phyloP scores from a whole-genome alignment of 371 early-diverging fungal species.

The Mortierella sp. region DNA sequence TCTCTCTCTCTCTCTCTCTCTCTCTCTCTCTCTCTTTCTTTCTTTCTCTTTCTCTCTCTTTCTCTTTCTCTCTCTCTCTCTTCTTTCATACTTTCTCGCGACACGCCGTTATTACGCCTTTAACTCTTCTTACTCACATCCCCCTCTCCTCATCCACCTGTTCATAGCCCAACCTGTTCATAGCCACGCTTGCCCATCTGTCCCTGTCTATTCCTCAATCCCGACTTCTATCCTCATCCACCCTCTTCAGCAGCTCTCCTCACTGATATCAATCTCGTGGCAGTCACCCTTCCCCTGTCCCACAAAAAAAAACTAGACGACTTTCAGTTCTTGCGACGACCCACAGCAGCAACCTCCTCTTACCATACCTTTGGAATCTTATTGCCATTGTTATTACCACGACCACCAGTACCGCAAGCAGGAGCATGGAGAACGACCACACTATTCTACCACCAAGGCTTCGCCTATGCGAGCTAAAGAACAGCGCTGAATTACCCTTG shows the following conservation, averaged over 20 bases:
- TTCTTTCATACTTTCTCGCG: too few species aligned
- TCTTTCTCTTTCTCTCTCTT: background rate
- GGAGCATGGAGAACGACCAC: too few species aligned
- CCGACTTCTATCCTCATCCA: background rate
- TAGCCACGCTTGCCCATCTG: background rate
- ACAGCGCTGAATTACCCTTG: conserved; percentile 34
- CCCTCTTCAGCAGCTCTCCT: background rate
- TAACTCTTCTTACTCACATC: too few species aligned
- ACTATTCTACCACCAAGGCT: conserved; percentile 22
- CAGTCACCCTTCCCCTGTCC: too few species aligned
- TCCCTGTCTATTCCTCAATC: conserved; percentile 6
- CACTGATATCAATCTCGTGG: background rate
- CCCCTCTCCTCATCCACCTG: background rate
- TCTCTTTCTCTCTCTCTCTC: background rate
- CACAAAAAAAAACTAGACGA: too few species aligned
- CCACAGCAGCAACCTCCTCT: too few species aligned
- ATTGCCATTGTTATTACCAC: too few species aligned
- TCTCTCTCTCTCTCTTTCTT: background rate
- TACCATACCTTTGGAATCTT: too few species aligned
- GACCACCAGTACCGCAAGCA: too few species aligned
- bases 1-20: background rate
- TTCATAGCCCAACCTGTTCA: background rate
- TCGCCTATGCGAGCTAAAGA: conserved; percentile 38
- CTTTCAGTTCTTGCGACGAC: too few species aligned
- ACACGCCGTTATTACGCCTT: too few species aligned